A percentile compares a stretch with the other conserved stretches of the same genome.
These are phyloP conservation scores for Pisolithus thermaeus DNA, from an alignment of 1,284 basidiomycete genomes.

Conservation along the genomic window DNA sequence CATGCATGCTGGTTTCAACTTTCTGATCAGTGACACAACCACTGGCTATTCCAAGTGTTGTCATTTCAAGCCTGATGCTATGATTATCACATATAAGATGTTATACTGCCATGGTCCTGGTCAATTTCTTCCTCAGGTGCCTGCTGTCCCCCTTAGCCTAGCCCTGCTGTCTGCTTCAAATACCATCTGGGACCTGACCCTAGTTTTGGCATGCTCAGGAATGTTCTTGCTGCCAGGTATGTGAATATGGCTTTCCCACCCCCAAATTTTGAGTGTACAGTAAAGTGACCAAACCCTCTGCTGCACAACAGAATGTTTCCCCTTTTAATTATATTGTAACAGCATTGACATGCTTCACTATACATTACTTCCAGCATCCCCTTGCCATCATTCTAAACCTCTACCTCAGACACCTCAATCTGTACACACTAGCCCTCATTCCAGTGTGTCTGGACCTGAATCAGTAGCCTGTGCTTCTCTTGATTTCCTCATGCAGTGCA, in stretches of 20 bases:
- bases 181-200: slow-evolving; percentile 41
- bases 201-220: slow-evolving; percentile 45
- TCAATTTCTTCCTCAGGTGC: slow-evolving; percentile 37
- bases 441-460: slow-evolving; percentile 3
- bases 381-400: slow-evolving; percentile 47
- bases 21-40: slow-evolving; percentile 50
- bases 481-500: slow-evolving; percentile 66
- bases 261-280: background rate
- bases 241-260: slow-evolving; percentile 6
- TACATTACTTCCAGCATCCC: slow-evolving; percentile 65
- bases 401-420: slow-evolving; percentile 41
- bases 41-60: slow-evolving; percentile 53
- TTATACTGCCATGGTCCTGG: slow-evolving; percentile 42
- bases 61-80: slow-evolving; percentile 46
- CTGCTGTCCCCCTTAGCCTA: too few species aligned
- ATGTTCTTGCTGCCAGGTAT: slow-evolving; percentile 59
- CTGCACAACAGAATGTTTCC: too few species aligned
- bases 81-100: slow-evolving; percentile 40
- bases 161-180: too few species aligned
- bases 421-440: slow-evolving; percentile 14
- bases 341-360: slow-evolving; percentile 59
- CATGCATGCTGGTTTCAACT: slow-evolving; percentile 32
- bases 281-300: background rate
- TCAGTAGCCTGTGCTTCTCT: slow-evolving; percentile 23
- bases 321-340: background rate